Conservation (phyloP, 345 rosid genomes). For the Populus deltoides region DNA sequence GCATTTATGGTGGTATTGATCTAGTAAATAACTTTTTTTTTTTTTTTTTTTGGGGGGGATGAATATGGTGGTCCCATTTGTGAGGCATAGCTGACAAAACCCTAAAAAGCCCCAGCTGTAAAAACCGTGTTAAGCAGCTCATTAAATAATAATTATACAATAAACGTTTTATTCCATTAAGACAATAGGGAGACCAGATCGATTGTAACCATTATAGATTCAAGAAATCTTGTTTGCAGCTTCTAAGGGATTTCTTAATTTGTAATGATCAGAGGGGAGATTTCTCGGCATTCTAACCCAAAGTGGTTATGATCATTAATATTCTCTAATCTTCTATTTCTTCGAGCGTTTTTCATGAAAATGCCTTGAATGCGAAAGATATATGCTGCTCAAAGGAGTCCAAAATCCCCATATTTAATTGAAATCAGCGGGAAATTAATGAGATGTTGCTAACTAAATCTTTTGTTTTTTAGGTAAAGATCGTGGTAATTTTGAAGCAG, state of each 20-base stretch:
- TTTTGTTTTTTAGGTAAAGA: slow-evolving; percentile 9
- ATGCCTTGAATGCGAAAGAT: background rate
- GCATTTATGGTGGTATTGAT: background rate
- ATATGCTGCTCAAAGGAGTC: background rate
- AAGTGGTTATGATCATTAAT: background rate
- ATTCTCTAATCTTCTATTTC: background rate
- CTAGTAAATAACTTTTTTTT: background rate
- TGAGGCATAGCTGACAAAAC: background rate
- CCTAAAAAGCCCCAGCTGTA: slow-evolving; percentile 26
- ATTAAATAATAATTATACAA: background rate
- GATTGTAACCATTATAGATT: slow-evolving; percentile 37
- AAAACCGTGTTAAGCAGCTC: slow-evolving; percentile 7
- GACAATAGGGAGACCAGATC: slow-evolving; percentile 13
- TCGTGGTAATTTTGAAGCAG: slow-evolving; percentile 19
- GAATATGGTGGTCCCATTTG: background rate
- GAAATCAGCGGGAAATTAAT: background rate
- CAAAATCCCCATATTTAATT: background rate
- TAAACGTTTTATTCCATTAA: slow-evolving; percentile 1
- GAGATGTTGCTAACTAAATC: slow-evolving; percentile 1
- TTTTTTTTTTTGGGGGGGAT: background rate
- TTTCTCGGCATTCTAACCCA: slow-evolving; percentile 18
- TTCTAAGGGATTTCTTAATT: slow-evolving; percentile 26
- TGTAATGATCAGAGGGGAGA: background rate
- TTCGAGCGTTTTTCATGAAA: background rate
- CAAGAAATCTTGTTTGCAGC: slow-evolving; percentile 40